Evolutionary conservation across 495 filamentous ascomycete species (phyloP).

Genomic region (Viridothelium virens): DNA sequence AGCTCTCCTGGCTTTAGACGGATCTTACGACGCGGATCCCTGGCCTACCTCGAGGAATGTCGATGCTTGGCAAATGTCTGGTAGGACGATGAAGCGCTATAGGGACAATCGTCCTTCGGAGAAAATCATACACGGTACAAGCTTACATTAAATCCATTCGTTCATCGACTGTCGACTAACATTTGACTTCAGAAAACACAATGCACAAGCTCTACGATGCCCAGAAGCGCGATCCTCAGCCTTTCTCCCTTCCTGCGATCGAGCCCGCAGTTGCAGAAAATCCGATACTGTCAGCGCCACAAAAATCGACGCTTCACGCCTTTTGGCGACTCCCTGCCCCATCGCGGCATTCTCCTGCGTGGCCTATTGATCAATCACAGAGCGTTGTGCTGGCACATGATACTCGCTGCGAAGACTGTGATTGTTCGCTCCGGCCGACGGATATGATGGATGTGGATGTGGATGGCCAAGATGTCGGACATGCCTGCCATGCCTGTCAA

Average conservation of each 20-base stretch:
- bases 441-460: slow-evolving; percentile 8
- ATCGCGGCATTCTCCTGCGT: neutral
- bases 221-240: neutral
- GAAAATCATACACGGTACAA: neutral
- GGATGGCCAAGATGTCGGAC: slow-evolving; percentile 1
- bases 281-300: neutral
- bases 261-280: neutral
- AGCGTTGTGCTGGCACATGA: neutral
- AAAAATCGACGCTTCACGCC: slow-evolving; percentile 1
- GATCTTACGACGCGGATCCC: neutral
- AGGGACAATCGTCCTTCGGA: slow-evolving; percentile 2
- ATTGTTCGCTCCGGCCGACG: neutral
- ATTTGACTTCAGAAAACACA: neutral
- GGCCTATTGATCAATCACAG: neutral
- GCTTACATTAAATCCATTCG: neutral
- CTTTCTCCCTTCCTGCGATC: neutral
- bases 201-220: slow-evolving; percentile 6
- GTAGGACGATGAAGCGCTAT: slow-evolving; percentile 4
- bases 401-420: neutral
- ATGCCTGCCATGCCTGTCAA: neutral
- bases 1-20: neutral
- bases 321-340: neutral
- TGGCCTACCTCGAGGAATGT: neutral
- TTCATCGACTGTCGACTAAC: neutral
- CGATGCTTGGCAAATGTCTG: neutral